phyloP scores from a whole-genome alignment of 1,284 basidiomycete genomes.

The Cryptococcus sp. region DNA sequence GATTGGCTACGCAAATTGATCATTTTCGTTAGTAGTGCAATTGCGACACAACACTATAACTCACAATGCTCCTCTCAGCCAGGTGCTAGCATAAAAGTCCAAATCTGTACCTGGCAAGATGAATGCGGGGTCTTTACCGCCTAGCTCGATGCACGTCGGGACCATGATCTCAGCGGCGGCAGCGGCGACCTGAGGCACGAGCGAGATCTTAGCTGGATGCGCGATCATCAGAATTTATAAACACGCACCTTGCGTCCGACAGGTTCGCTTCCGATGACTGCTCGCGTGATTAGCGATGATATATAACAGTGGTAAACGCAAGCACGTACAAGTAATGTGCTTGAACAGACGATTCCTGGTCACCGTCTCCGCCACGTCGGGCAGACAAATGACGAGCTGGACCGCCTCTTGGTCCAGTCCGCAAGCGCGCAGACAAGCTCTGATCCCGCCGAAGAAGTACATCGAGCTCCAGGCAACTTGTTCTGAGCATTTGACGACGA shows the following conservation, averaged over 20 bases:
- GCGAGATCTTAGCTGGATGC: conserved; percentile 3
- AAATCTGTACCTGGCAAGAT: conserved; percentile 57
- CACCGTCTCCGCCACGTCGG: conserved; percentile 78
- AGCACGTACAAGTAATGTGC: conserved; percentile 57
- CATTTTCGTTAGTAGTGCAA: neutral
- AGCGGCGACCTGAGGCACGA: conserved; percentile 68
- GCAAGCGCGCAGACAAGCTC: conserved; percentile 70
- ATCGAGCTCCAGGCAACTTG: conserved; percentile 83
- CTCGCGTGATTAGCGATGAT: neutral
- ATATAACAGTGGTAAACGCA: neutral
- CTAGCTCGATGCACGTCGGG: conserved; percentile 87
- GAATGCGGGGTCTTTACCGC: conserved; percentile 62
- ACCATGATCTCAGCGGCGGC: conserved; percentile 83
- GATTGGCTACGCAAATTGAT: conserved; percentile 24
- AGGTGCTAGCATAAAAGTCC: conserved; percentile 56
- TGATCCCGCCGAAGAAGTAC: conserved; percentile 78
- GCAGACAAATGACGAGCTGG: conserved; percentile 85
- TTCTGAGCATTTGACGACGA: conserved; percentile 92
- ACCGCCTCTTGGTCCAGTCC: conserved; percentile 80
- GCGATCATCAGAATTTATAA: neutral
- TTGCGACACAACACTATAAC: conserved; percentile 41
- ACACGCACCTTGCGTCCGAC: conserved; percentile 75
- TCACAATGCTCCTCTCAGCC: conserved; percentile 85
- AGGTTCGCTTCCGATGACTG: conserved; percentile 87
- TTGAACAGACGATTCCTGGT: conserved; percentile 78